phyloP scores from a whole-genome alignment of 2,329 filamentous ascomycete species.

The Colletotrichum australisinense region DNA sequence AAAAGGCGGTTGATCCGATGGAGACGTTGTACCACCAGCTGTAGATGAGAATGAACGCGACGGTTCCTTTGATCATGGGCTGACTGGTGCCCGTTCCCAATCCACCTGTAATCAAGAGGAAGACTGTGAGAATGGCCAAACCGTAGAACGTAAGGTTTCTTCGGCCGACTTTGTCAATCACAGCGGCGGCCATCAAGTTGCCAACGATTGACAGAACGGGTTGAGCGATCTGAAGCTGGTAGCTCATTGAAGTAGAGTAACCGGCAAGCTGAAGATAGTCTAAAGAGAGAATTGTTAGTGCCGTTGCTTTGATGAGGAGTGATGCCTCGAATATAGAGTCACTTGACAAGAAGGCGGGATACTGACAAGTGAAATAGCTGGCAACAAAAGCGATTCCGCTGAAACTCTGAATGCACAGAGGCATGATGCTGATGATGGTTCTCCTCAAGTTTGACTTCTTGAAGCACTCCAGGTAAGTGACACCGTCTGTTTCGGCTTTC shows the following conservation, averaged over 20 bases:
- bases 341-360: not conserved
- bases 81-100: slow-evolving; percentile 44
- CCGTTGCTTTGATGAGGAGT: not conserved
- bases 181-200: slow-evolving; percentile 52
- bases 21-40: slow-evolving; percentile 52
- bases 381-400: slow-evolving; percentile 48
- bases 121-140: slow-evolving; percentile 45
- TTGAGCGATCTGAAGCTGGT: slow-evolving; percentile 53
- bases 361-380: slow-evolving; percentile 39
- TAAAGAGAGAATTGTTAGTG: not conserved
- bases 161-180: slow-evolving; percentile 51
- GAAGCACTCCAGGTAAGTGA: slow-evolving; percentile 54
- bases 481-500: slow-evolving; percentile 48
- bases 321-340: not conserved
- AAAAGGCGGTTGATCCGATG: slow-evolving; percentile 54
- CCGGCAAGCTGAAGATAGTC: slow-evolving; percentile 55
- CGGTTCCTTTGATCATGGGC: slow-evolving; percentile 38
- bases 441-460: slow-evolving; percentile 51
- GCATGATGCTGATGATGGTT: slow-evolving; percentile 51
- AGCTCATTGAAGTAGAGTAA: slow-evolving; percentile 48
- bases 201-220: slow-evolving; percentile 52
- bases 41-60: slow-evolving; percentile 52
- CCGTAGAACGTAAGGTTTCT: slow-evolving; percentile 50
- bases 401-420: slow-evolving; percentile 48
- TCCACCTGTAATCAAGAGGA: slow-evolving; percentile 53